A percentile compares a stretch with the other conserved stretches of the same genome.
Conservation (phyloP, 2,329 filamentous ascomycete species). For the Metarhizium anisopliae region DNA sequence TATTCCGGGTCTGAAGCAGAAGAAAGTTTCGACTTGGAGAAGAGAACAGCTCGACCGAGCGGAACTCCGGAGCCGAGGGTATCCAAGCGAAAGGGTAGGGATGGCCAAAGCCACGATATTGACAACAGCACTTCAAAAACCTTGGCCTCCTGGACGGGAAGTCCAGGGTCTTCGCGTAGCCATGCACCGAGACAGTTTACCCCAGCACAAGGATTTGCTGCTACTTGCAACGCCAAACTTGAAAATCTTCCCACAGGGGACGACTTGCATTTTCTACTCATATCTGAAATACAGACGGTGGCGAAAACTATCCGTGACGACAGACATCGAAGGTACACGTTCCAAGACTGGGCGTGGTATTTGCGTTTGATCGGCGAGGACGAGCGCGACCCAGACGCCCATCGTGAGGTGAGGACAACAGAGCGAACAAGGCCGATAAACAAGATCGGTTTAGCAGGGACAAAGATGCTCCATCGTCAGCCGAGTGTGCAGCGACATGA, state of each 20-base stretch:
- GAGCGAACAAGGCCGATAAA: neutral
- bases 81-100: too few species aligned
- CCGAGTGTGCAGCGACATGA: conserved; percentile 4
- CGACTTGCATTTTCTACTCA: conserved; percentile 56
- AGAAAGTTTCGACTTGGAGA: neutral
- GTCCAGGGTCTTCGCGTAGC: too few species aligned
- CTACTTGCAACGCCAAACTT: too few species aligned
- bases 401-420: conserved; percentile 26
- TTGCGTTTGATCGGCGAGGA: conserved; percentile 65
- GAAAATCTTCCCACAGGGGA: conserved; percentile 31
- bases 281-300: conserved; percentile 60
- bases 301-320: conserved; percentile 52
- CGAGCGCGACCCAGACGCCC: conserved; percentile 41
- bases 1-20: conserved; percentile 18
- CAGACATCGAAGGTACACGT: conserved; percentile 58
- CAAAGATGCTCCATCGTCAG: conserved; percentile 10
- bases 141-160: too few species aligned
- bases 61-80: too few species aligned
- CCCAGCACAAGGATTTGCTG: too few species aligned
- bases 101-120: too few species aligned
- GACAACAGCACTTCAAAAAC: too few species aligned
- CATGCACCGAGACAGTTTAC: too few species aligned
- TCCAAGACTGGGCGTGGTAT: conserved; percentile 82
- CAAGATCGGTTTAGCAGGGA: neutral
- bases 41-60: neutral